phyloP scores from a whole-genome alignment of 192 early-diverging fungal genomes.

The Mycoemilia scoparia region DNA sequence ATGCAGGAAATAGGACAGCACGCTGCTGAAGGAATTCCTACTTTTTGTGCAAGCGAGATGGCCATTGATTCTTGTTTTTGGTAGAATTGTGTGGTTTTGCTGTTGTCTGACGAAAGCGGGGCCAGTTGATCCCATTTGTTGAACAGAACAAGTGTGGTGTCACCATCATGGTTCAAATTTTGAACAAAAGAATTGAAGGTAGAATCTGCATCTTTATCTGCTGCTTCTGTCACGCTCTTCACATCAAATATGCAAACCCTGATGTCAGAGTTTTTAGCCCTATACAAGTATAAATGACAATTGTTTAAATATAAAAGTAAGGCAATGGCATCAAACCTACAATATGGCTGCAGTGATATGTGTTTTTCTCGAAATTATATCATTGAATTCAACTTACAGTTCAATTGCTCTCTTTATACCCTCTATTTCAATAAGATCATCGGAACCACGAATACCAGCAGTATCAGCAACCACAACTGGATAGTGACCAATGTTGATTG shows the following conservation, averaged over 20 bases:
- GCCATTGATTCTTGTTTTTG: too few relatives aligned
- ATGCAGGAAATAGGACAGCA: too few relatives aligned
- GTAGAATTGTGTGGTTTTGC: not conserved
- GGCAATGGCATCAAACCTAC: not conserved
- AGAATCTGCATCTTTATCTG: too few relatives aligned
- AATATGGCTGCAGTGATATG: not conserved
- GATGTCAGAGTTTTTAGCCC: conserved; percentile 34
- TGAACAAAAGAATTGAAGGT: too few relatives aligned
- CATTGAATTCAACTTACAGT: conserved; percentile 7
- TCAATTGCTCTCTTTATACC: conserved; percentile 44
- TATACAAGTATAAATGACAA: not conserved
- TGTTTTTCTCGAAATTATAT: not conserved
- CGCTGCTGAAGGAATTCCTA: too few relatives aligned
- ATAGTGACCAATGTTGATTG: conserved; percentile 53
- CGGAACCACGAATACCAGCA: conserved; percentile 39
- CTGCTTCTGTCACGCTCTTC: not conserved
- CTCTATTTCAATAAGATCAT: conserved; percentile 46
- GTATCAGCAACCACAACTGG: conserved; percentile 59
- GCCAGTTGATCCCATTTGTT: not conserved
- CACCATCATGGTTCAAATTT: too few relatives aligned
- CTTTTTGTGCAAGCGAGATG: too few relatives aligned
- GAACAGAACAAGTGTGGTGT: not conserved
- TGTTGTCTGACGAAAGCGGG: not conserved
- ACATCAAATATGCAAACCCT: conserved; percentile 42
- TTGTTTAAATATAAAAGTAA: not conserved